These are phyloP conservation scores for Rubus parviflorus DNA, from an alignment of 306 rosid genomes.

Conservation along the genomic window DNA sequence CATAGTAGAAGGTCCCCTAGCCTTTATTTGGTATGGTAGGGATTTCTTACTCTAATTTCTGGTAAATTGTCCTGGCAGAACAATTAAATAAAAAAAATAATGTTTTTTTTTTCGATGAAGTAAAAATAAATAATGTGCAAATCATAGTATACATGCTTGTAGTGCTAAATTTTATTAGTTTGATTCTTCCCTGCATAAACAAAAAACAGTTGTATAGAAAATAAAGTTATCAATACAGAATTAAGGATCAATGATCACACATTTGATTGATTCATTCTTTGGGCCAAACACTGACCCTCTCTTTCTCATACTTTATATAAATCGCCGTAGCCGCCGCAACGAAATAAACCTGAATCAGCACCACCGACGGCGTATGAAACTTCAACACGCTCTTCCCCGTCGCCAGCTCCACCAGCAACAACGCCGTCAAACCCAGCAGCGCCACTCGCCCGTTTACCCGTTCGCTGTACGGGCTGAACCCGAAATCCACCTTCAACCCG, in stretches of 20 bases:
- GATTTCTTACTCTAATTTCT: not conserved
- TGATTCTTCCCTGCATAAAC: no score
- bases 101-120: no score
- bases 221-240: no score
- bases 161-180: no score
- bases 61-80: not conserved
- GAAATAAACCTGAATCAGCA: constrained; percentile 70
- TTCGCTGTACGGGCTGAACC: constrained; percentile 80
- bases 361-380: constrained; percentile 65
- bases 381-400: constrained; percentile 79
- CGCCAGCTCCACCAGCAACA: constrained; percentile 75
- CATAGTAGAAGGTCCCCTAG: no score
- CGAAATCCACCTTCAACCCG: constrained; percentile 68
- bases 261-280: not conserved
- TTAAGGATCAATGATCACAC: no score
- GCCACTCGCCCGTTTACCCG: constrained; percentile 71
- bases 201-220: no score
- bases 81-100: no score
- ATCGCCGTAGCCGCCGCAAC: constrained; percentile 69
- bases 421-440: constrained; percentile 62
- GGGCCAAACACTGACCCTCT: constrained; percentile 76
- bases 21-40: no score
- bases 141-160: no score
- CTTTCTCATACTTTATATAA: constrained; percentile 71
- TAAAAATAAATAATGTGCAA: no score